phyloP scores from a whole-genome alignment of 2,329 filamentous ascomycete species.

The Tolypocladium guangdongense region DNA sequence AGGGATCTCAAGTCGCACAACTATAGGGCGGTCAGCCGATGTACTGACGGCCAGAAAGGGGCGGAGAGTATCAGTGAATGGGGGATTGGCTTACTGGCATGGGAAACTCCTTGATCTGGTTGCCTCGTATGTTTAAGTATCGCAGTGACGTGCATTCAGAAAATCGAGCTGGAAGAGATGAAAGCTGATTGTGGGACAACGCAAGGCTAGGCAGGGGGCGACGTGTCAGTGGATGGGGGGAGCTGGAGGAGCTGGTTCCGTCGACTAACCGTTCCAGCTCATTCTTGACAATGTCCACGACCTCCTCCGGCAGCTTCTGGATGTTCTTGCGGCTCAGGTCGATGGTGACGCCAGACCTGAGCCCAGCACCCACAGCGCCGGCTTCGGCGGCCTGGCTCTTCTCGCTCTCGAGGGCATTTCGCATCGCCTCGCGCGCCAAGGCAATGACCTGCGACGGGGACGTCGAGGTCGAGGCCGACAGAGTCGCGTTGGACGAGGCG shows the following conservation, averaged over 20 bases:
- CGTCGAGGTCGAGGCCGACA: constrained; percentile 41
- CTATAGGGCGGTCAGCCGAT: constrained; percentile 32
- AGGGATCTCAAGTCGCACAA: constrained; percentile 77
- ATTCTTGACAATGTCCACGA: constrained; percentile 63
- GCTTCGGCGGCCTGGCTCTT: constrained; percentile 53
- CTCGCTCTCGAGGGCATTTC: constrained; percentile 54
- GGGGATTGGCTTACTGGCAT: constrained; percentile 32
- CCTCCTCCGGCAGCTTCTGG: constrained; percentile 58
- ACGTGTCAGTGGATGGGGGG: constrained; percentile 7
- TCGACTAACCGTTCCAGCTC: constrained; percentile 56
- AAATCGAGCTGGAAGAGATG: constrained; percentile 58
- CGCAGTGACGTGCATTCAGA: constrained; percentile 66
- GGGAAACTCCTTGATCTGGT: constrained; percentile 55
- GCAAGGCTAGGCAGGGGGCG: constrained; percentile 46
- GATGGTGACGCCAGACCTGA: constrained; percentile 65
- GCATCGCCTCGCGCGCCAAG: constrained; percentile 57
- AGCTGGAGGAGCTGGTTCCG: neutral
- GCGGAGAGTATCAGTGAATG: constrained; percentile 1
- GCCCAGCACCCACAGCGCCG: constrained; percentile 44
- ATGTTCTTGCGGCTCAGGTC: constrained; percentile 70
- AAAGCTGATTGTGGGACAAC: constrained; percentile 68
- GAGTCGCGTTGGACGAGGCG: constrained; percentile 32
- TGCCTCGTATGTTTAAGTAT: constrained; percentile 72
- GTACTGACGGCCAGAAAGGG: neutral
- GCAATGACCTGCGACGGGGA: constrained; percentile 53